Conservation (phyloP, 495 filamentous ascomycete species). For the Platismatia glauca region DNA sequence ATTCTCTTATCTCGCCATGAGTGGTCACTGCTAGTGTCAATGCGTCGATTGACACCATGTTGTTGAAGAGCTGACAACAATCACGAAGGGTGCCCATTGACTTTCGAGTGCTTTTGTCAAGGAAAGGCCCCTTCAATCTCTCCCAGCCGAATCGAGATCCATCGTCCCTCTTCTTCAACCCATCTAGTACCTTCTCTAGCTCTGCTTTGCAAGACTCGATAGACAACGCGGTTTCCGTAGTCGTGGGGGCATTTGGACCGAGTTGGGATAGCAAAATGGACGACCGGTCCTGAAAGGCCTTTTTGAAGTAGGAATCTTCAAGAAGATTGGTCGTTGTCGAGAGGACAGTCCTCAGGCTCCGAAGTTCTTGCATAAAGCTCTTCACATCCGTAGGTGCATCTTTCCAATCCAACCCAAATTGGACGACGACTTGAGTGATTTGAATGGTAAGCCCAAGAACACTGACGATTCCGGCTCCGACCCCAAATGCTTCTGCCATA, state of each 20-base stretch:
- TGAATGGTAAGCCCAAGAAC: slow-evolving; percentile 24
- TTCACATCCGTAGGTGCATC: slow-evolving; percentile 25
- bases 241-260: neutral
- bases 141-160: slow-evolving; percentile 1
- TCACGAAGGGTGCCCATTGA: neutral
- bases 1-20: neutral
- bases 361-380: slow-evolving; percentile 22
- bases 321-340: slow-evolving; percentile 21
- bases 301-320: slow-evolving; percentile 17
- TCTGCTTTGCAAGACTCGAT: slow-evolving; percentile 6
- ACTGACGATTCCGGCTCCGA: slow-evolving; percentile 20
- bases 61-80: slow-evolving; percentile 6
- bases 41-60: slow-evolving; percentile 5
- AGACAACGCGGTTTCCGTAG: neutral
- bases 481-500: slow-evolving; percentile 8
- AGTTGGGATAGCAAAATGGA: neutral
- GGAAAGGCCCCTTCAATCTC: slow-evolving; percentile 2
- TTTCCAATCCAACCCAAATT: slow-evolving; percentile 25
- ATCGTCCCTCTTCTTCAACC: neutral
- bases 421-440: slow-evolving; percentile 19
- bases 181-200: neutral
- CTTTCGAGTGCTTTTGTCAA: neutral
- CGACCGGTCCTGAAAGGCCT: slow-evolving; percentile 14
- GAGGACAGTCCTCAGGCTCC: slow-evolving; percentile 22
- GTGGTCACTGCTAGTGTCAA: neutral